Percentiles rank a stretch among this genome's conserved stretches.
phyloP scores from a whole-genome alignment of 768 basidiomycete species.

The Psilocybe subaeruginosa region DNA sequence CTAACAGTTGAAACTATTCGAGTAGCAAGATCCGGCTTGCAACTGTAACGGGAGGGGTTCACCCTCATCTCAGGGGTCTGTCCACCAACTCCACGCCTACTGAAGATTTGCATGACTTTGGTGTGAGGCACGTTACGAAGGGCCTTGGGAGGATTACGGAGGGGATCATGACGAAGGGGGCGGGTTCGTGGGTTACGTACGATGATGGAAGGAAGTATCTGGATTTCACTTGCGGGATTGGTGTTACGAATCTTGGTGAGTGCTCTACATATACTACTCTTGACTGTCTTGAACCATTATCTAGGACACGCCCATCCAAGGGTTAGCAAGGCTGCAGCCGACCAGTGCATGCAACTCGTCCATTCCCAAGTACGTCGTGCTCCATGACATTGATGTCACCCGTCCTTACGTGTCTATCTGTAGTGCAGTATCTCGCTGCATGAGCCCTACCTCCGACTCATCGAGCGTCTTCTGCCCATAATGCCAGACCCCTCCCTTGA shows the following conservation, averaged over 20 bases:
- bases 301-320: conserved; percentile 87
- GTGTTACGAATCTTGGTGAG: conserved; percentile 82
- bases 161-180: conserved; percentile 66
- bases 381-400: background rate
- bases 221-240: conserved; percentile 89
- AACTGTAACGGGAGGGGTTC: background rate
- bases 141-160: conserved; percentile 48
- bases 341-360: conserved; percentile 81
- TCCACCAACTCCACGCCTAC: conserved; percentile 20
- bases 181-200: conserved; percentile 74
- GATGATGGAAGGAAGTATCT: conserved; percentile 75
- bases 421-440: conserved; percentile 91
- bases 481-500: conserved; percentile 93
- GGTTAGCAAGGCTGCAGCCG: conserved; percentile 86
- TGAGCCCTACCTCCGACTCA: conserved; percentile 83
- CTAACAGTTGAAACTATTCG: no score
- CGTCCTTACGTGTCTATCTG: background rate
- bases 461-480: conserved; percentile 80
- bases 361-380: conserved; percentile 64
- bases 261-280: background rate
- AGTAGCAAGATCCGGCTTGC: background rate
- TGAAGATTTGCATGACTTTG: conserved; percentile 39
- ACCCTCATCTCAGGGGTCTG: background rate
- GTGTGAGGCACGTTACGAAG: conserved; percentile 46
- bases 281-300: background rate